Evolutionary conservation across 768 basidiomycete genomes (phyloP).

Genomic region (Tylopilus intermedius): DNA sequence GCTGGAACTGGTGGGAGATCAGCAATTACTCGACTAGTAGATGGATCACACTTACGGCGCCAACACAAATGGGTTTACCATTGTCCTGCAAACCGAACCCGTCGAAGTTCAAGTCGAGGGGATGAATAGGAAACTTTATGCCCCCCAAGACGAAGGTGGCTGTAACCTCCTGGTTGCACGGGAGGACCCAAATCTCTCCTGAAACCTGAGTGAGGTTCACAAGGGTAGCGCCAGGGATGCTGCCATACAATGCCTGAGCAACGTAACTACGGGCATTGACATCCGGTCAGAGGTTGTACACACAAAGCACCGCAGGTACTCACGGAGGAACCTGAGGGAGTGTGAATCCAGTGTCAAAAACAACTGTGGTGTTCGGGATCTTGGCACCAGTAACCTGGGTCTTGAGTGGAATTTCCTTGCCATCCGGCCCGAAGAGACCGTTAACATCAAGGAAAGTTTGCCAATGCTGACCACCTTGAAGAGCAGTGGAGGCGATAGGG

Average conservation of each 20-base stretch:
- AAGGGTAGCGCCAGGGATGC: conserved; percentile 50
- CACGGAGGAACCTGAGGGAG: conserved; percentile 58
- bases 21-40: background rate
- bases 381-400: conserved; percentile 43
- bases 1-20: conserved; percentile 53
- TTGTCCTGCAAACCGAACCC: conserved; percentile 10
- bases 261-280: conserved; percentile 34
- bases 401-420: conserved; percentile 40
- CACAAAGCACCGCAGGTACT: conserved; percentile 8
- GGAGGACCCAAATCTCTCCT: conserved; percentile 54
- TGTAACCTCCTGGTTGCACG: conserved; percentile 61
- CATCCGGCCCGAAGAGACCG: conserved; percentile 60
- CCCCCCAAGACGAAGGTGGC: conserved; percentile 62
- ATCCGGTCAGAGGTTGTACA: conserved; percentile 12
- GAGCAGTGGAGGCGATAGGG: conserved; percentile 38
- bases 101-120: conserved; percentile 50
- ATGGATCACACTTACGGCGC: conserved; percentile 37
- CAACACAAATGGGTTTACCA: conserved; percentile 33
- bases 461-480: conserved; percentile 54
- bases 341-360: conserved; percentile 69
- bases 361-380: conserved; percentile 47
- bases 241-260: conserved; percentile 57
- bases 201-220: conserved; percentile 30
- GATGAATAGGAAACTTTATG: conserved; percentile 55
- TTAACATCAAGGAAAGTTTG: conserved; percentile 57